phyloP scores from a whole-genome alignment of 2,329 filamentous ascomycete species.

The Elsinoe necatrix region DNA sequence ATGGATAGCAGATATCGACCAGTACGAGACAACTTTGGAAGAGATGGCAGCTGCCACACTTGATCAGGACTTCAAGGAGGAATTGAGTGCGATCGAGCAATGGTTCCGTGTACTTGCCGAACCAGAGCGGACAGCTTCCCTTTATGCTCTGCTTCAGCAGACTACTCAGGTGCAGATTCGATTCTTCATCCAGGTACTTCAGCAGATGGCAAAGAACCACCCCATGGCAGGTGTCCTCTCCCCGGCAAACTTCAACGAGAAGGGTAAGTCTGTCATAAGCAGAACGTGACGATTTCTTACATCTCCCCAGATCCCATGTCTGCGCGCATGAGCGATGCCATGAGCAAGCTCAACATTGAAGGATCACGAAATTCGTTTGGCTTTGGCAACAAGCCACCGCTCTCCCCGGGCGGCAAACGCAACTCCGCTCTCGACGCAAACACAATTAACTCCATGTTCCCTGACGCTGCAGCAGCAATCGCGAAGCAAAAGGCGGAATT shows the following conservation, averaged over 20 bases:
- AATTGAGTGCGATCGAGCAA: conserved; percentile 96
- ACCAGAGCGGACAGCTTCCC: conserved; percentile 86
- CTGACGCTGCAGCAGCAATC: conserved; percentile 95
- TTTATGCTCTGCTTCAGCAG: conserved; percentile 94
- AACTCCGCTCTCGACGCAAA: conserved; percentile 90
- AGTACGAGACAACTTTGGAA: conserved; percentile 96
- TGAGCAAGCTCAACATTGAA: conserved; percentile 88
- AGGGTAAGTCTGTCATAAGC: conserved; percentile 51
- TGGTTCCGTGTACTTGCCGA: conserved; percentile 98
- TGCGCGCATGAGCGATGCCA: conserved; percentile 87
- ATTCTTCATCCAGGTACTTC: conserved; percentile 97
- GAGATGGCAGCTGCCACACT: conserved; percentile 99
- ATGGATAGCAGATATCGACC: conserved; percentile 98
- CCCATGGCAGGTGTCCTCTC: conserved; percentile 94
- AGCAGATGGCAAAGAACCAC: conserved; percentile 98
- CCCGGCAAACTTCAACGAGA: conserved; percentile 85
- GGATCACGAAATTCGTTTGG: conserved; percentile 78
- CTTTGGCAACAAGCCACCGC: conserved; percentile 55
- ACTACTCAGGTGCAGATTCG: conserved; percentile 98
- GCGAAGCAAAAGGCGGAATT: conserved; percentile 97
- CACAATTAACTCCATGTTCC: conserved; percentile 98
- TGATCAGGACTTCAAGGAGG: conserved; percentile 99
- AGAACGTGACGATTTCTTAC: conserved; percentile 20
- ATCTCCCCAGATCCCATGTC: conserved; percentile 76
- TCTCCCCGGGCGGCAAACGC: conserved; percentile 72